phyloP scores from a whole-genome alignment of 768 basidiomycete species.

The Tricholoma matsutake region DNA sequence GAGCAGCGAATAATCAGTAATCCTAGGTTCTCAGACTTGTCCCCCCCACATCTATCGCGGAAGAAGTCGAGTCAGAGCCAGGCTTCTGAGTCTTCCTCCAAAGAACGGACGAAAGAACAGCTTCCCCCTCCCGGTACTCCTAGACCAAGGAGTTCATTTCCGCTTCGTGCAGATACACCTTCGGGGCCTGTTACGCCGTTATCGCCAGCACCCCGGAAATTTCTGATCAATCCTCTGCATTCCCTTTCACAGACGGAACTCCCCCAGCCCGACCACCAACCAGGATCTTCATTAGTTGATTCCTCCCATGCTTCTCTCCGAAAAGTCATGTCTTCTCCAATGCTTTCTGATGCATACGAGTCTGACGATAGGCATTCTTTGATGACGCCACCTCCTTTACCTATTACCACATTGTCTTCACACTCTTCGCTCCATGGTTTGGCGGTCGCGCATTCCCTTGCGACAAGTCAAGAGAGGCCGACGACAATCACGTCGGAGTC shows the following conservation, averaged over 20 bases:
- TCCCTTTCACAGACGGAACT: conserved; percentile 61
- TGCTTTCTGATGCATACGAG: conserved; percentile 44
- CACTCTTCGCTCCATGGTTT: conserved; percentile 18
- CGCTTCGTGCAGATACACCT: conserved; percentile 64
- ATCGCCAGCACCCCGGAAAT: conserved; percentile 61
- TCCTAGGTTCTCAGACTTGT: conserved; percentile 23
- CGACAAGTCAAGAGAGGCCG: conserved; percentile 16
- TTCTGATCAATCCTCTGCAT: conserved; percentile 44
- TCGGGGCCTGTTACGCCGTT: conserved; percentile 56
- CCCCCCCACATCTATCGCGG: conserved; percentile 21
- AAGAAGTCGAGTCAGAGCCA: conserved; percentile 28
- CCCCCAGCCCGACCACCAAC: conserved; percentile 17
- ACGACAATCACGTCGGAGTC: conserved; percentile 27
- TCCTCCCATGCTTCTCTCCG: conserved; percentile 30
- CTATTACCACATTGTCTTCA: conserved; percentile 25
- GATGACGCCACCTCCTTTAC: conserved; percentile 47
- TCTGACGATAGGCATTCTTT: conserved; percentile 25
- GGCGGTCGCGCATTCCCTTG: conserved; percentile 27
- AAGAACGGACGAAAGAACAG: conserved; percentile 26
- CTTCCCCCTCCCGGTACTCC: conserved; percentile 23
- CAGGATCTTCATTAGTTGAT: conserved; percentile 8
- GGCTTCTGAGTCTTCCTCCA: conserved; percentile 20
- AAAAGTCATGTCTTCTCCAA: conserved; percentile 52
- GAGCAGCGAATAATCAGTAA: conserved; percentile 46
- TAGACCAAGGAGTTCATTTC: conserved; percentile 42